These are phyloP conservation scores for Diplocarpon rosae DNA, from an alignment of 2,329 filamentous ascomycete species.

Conservation along the genomic window DNA sequence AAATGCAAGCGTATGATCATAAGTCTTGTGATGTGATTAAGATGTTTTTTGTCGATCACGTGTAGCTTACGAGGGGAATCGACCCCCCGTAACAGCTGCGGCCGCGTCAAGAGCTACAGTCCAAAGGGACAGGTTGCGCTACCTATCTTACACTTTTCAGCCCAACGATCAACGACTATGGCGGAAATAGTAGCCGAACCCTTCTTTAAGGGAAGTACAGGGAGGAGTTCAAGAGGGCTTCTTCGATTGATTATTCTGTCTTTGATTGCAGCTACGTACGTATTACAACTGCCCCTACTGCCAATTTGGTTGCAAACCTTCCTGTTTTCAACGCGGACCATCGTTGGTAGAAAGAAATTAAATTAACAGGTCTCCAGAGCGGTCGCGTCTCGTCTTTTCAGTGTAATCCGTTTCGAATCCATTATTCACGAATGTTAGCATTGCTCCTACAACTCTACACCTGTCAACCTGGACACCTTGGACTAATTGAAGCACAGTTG, in stretches of 20 bases:
- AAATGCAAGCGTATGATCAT: too few species aligned
- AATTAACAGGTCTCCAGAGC: background rate
- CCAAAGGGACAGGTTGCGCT: conserved; percentile 19
- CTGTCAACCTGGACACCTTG: conserved; percentile 8
- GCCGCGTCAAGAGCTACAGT: background rate
- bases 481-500: conserved; percentile 50
- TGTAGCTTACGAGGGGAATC: background rate
- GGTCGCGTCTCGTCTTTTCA: conserved; percentile 2
- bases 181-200: conserved; percentile 29
- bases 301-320: conserved; percentile 60
- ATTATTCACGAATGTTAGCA: conserved; percentile 98
- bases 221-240: conserved; percentile 71
- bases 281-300: background rate
- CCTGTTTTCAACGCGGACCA: background rate
- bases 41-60: background rate
- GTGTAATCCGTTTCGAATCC: conserved; percentile 72
- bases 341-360: background rate
- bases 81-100: background rate
- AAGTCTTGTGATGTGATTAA: too few species aligned
- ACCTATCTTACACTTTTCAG: conserved; percentile 18
- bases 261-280: conserved; percentile 70
- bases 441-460: conserved; percentile 10
- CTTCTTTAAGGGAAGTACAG: conserved; percentile 66
- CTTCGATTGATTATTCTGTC: conserved; percentile 82
- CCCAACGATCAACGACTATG: conserved; percentile 29